phyloP scores from a whole-genome alignment of 768 basidiomycete species.

The Cubamyces sp. region DNA sequence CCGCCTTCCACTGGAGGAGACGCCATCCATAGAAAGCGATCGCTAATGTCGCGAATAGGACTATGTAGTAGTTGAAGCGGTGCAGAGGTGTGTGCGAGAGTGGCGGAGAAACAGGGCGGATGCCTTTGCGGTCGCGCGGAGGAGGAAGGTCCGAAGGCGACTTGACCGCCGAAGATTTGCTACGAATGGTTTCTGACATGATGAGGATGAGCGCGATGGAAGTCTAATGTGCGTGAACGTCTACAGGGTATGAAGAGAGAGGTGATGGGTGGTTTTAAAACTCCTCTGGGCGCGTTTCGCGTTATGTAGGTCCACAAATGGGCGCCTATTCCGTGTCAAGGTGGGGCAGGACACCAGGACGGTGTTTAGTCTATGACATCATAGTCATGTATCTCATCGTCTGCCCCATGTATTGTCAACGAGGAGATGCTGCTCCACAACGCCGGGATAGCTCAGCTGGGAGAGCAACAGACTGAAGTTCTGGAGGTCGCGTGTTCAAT shows the following conservation, averaged over 20 bases:
- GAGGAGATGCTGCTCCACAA: no score
- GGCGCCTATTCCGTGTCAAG: background rate
- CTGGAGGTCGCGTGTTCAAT: constrained; percentile 31
- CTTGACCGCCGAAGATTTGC: constrained; percentile 24
- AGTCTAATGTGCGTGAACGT: background rate
- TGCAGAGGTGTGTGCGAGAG: constrained; percentile 47
- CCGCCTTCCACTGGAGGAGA: constrained; percentile 49
- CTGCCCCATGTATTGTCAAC: no score
- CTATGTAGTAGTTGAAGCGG: constrained; percentile 55
- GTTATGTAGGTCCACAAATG: background rate
- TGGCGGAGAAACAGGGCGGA: constrained; percentile 47
- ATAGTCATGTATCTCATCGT: no score
- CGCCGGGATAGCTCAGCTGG: constrained; percentile 42
- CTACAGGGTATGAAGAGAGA: background rate
- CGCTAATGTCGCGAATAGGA: constrained; percentile 45
- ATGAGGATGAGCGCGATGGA: background rate
- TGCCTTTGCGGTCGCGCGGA: constrained; percentile 34
- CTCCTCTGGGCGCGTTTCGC: background rate
- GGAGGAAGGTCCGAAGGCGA: constrained; percentile 33
- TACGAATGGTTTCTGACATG: constrained; percentile 24
- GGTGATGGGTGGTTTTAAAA: background rate
- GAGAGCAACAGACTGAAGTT: constrained; percentile 43
- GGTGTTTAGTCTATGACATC: background rate
- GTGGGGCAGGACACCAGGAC: background rate
- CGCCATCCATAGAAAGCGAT: constrained; percentile 57